Percentiles rank a stretch among this genome's conserved stretches.
Evolutionary conservation across 139 green algal species (phyloP).

Genomic region (Trebouxia sp.): DNA sequence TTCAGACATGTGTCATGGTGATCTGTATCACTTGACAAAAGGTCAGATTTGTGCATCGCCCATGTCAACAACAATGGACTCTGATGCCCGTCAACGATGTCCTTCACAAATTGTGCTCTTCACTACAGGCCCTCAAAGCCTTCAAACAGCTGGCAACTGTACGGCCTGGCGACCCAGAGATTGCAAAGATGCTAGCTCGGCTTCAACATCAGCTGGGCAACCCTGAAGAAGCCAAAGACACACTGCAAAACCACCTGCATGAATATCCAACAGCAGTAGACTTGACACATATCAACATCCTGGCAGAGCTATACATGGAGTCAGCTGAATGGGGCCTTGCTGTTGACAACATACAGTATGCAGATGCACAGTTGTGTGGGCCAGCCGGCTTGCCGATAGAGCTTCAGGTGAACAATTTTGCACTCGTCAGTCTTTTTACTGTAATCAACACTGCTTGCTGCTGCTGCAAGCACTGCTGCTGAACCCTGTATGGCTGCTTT

Average conservation of each 20-base stretch:
- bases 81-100: not conserved
- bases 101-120: not conserved
- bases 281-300: slow-evolving; percentile 87
- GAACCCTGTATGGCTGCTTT: no score
- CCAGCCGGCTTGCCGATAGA: slow-evolving; percentile 70
- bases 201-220: slow-evolving; percentile 66
- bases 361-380: slow-evolving; percentile 39
- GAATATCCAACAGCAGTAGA: slow-evolving; percentile 54
- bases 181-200: not conserved
- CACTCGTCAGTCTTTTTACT: not conserved
- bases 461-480: not conserved
- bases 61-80: not conserved
- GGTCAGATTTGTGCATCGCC: no score
- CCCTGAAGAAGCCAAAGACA: slow-evolving; percentile 45
- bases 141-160: slow-evolving; percentile 37
- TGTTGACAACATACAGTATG: slow-evolving; percentile 57
- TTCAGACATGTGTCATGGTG: no score
- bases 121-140: slow-evolving; percentile 41
- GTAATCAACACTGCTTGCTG: not conserved
- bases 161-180: slow-evolving; percentile 54
- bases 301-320: slow-evolving; percentile 82
- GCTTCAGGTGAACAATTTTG: slow-evolving; percentile 40
- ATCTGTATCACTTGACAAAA: not conserved
- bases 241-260: slow-evolving; percentile 57
- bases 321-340: slow-evolving; percentile 42